phyloP scores from a whole-genome alignment of 225 moss, liverwort and hornwort species.

The Polytrichum formosum region DNA sequence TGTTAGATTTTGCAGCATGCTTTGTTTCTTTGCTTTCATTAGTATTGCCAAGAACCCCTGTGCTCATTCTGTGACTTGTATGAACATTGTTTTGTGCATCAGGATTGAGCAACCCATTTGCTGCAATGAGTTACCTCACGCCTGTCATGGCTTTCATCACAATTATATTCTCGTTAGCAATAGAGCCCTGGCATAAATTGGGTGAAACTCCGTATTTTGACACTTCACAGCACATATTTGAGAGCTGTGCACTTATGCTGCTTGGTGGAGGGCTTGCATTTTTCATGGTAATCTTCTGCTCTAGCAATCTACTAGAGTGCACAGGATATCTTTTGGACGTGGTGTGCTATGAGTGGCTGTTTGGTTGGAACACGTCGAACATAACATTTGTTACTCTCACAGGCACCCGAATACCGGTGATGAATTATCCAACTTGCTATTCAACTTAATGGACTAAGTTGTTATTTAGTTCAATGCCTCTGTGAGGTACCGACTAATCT shows the following conservation, averaged over 20 bases:
- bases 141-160: conserved; percentile 90
- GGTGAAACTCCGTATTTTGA: conserved; percentile 69
- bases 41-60: too few relatives aligned
- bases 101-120: conserved; percentile 97
- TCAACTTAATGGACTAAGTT: too few relatives aligned
- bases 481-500: not conserved
- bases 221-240: conserved; percentile 59
- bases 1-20: too few relatives aligned
- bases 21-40: too few relatives aligned
- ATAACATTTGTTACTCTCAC: too few relatives aligned
- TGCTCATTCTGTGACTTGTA: too few relatives aligned
- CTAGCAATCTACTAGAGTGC: not conserved
- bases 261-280: conserved; percentile 94
- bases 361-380: not conserved
- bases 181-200: conserved; percentile 78
- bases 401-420: too few relatives aligned
- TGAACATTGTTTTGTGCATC: conserved; percentile 9
- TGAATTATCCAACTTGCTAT: too few relatives aligned
- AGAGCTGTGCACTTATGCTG: conserved; percentile 87
- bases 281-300: conserved; percentile 66
- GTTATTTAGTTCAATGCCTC: not conserved
- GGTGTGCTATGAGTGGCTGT: not conserved
- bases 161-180: conserved; percentile 59
- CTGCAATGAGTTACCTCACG: conserved; percentile 87
- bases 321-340: not conserved